Percentiles rank a stretch among this genome's conserved stretches.
These are phyloP conservation scores for Colletotrichum sp. DNA, from an alignment of 2,329 filamentous ascomycete genomes.

Conservation along the genomic window DNA sequence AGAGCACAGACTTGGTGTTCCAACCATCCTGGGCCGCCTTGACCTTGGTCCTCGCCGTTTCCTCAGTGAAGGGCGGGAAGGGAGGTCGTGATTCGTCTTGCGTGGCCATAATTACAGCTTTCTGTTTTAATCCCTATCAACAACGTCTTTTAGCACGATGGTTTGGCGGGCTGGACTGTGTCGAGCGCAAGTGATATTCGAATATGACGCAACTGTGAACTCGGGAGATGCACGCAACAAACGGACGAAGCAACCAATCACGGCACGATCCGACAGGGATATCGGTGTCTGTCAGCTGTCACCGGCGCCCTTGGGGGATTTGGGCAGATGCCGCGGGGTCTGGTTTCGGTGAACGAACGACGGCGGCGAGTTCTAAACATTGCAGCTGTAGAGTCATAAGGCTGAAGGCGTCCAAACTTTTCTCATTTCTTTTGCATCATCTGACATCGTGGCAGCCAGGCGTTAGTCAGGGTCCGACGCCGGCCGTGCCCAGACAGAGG, in stretches of 20 bases:
- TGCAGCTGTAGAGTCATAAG: background rate
- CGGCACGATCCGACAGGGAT: background rate
- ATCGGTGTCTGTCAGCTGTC: constrained; percentile 6
- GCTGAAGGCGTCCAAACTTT: background rate
- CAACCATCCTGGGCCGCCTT: constrained; percentile 84
- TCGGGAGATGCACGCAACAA: background rate
- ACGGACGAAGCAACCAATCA: constrained; percentile 5
- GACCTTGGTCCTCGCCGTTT: constrained; percentile 76
- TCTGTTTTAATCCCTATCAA: background rate
- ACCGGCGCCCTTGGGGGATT: background rate
- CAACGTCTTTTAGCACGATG: background rate
- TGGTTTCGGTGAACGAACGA: background rate
- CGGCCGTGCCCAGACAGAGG: background rate
- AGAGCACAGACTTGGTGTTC: constrained; percentile 71
- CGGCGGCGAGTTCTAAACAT: background rate
- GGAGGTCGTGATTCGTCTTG: constrained; percentile 38
- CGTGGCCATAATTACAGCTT: background rate
- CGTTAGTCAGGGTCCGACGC: background rate
- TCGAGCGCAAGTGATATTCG: background rate
- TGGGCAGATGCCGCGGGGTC: constrained; percentile 9
- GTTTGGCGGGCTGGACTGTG: background rate
- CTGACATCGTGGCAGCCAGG: background rate
- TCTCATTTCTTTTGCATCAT: background rate
- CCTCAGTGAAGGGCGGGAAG: constrained; percentile 73
- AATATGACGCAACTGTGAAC: background rate